Evolutionary conservation across 192 early-diverging fungal species (phyloP).

Genomic region (Entomortierella lignicola): DNA sequence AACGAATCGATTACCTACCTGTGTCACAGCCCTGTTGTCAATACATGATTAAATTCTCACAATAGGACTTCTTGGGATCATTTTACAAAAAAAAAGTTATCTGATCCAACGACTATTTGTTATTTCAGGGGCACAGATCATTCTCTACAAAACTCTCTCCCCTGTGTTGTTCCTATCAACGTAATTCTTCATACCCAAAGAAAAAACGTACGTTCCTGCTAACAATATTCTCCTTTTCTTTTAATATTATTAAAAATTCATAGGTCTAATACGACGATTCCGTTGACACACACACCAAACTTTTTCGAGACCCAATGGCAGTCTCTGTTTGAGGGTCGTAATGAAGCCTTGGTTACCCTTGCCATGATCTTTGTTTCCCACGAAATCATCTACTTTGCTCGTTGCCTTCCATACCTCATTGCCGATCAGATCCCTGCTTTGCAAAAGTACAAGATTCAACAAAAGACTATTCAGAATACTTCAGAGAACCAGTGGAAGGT

Average conservation of each 20-base stretch:
- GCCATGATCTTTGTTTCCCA: conserved; percentile 86
- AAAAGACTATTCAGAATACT: conserved; percentile 74
- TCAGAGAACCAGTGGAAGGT: conserved; percentile 78
- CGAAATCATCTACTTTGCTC: conserved; percentile 93
- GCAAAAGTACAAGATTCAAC: conserved; percentile 93
- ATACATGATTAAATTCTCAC: no score
- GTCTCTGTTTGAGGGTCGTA: conserved; percentile 73
- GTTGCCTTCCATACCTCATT: conserved; percentile 87
- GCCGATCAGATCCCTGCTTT: conserved; percentile 89
- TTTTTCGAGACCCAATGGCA: conserved; percentile 73
- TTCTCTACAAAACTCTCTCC: no score
- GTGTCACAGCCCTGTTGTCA: no score
- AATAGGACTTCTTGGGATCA: no score
- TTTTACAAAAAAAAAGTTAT: no score
- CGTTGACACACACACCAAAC: conserved; percentile 22
- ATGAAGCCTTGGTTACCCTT: conserved; percentile 77
- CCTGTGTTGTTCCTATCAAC: not conserved
- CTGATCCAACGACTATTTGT: no score
- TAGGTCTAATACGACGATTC: conserved; percentile 44
- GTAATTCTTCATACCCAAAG: not conserved
- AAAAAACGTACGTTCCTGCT: not conserved
- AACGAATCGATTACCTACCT: no score
- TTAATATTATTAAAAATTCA: not conserved
- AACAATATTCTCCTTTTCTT: not conserved
- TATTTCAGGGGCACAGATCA: no score